Base-by-base conservation (phyloP, 768 basidiomycete species). In the Mycena galericulata region DNA sequence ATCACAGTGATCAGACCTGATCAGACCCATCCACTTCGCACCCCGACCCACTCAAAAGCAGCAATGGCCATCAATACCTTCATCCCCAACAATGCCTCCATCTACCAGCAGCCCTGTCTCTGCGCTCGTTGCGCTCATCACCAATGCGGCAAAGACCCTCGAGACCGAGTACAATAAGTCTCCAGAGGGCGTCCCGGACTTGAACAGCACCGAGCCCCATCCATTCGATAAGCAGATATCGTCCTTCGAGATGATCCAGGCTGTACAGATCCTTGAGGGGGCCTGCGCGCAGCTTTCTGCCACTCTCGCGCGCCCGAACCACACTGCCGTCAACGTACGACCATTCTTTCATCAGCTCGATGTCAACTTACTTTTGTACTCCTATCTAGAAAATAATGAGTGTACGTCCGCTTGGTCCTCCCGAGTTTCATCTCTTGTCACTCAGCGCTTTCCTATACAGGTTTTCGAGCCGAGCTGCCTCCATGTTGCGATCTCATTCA, bases 231-330 rank as follows among this genome's bases (percentile, higher is more conserved):
- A 34, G 5, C 27, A 62, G 27, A 53, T 70, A 26, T 65, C 57
- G 20, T 55, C 46, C 3, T 56, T 61, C 41, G 76, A 73, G 27
- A 51, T 76, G 56, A 60, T 75, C 18, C 49, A 69, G 41, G 74
- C 76, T 4, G 67, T 75, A 17, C 73, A 74, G 41, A 72, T 70
- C 4, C 67, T 79, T 17, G 77, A 79, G 53, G 78, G 73, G 12
- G 78, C 78, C 8, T 79, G 78, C 56, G 76, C 72, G 7, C 78
- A 79, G 56, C 73, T 79, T 4, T 70, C 62, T 14, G 71, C 75
- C 11, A 67, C 73, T 22, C 67, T 78, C 5, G 69, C 70, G 14
- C 70, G 71, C 4, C 78, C 78, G 1, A 68, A 66, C 34, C 72
- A 76, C 62, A 75, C 67, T 6, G 46, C 78, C 17, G 65, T 76